Evolutionary conservation across 1,139 yeast genomes (phyloP), one percentile per base, ranked within the genome.

Genomic region (Debaryomyces fabryi): DNA sequence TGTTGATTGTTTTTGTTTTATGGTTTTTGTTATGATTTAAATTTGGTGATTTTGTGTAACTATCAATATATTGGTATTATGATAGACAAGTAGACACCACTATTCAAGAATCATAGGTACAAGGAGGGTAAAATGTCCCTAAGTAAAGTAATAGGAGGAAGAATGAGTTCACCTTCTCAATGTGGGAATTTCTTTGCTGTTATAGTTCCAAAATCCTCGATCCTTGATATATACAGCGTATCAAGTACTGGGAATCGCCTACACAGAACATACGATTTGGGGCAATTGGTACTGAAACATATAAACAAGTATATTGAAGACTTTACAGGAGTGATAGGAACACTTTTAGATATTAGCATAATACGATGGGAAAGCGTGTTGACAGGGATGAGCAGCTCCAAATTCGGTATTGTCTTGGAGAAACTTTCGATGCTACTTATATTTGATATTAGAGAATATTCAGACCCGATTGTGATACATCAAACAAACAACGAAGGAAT

Each of bases 401-500:
- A 72, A 49, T 40, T 71, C 18, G 76, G 69, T 0, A 48, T 70
- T 2, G 54, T 59, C 23, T 57, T 68, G 3, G 61, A 60, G 3
- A 57, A 59, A 33, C 53, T 55, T 40, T 52, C 63, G 2, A 39
- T 66, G 25, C 51, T 69, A 38, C 39, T 67, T 16, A 56, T 72
- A 4, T 58, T 64, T 42, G 71, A 64, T 50, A 53, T 70, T 5
- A 48, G 58, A 13, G 43, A 44, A 8, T 49, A 56, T 5, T 49
- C 53, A 6, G 63, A 57, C 6, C 78, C 78, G 3, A 58, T 71
- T 5, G 48, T 68, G 13, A 65, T 72, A 8, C 66, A 61, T 23
- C 72, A 67, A 52, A 52, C 64, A 18, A 47, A 45, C 15, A 44
- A 48, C 3, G 74, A 69, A 20, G 76, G 76, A 0, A 62, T 75